Percentiles rank a stretch among this genome's conserved stretches.
phyloP scores from a whole-genome alignment of 768 basidiomycete genomes.

The Russula brevipes region DNA sequence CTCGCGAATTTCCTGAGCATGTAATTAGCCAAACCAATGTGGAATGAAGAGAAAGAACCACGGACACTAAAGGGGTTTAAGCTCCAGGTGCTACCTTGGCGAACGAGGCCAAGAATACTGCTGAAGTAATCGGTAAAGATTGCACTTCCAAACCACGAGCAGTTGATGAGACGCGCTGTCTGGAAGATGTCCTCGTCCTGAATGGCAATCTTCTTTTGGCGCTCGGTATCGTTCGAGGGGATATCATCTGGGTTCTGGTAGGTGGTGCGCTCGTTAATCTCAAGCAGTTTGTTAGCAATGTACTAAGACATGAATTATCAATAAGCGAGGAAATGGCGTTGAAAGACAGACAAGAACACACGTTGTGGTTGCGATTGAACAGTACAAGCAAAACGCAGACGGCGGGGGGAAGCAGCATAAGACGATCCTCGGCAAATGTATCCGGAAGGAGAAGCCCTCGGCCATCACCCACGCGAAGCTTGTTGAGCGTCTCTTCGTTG shows the following conservation, averaged over 20 bases:
- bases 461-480: conserved; percentile 54
- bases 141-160: conserved; percentile 71
- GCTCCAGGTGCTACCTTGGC: conserved; percentile 73
- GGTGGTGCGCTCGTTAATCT: conserved; percentile 72
- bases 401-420: conserved; percentile 74
- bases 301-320: conserved; percentile 43
- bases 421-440: conserved; percentile 70
- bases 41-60: conserved; percentile 3
- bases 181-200: conserved; percentile 67
- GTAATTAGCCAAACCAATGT: not conserved
- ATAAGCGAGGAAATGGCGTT: not conserved
- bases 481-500: conserved; percentile 53
- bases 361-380: conserved; percentile 90
- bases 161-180: conserved; percentile 71
- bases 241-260: conserved; percentile 53
- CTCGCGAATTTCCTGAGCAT: conserved; percentile 55
- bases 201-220: conserved; percentile 33
- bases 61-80: conserved; percentile 65
- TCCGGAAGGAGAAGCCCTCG: conserved; percentile 65
- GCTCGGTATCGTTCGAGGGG: conserved; percentile 26
- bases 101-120: conserved; percentile 69
- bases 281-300: conserved; percentile 68
- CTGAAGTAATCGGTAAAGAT: conserved; percentile 86
- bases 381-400: conserved; percentile 70
- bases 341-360: conserved; percentile 35